Base-by-base conservation (phyloP, 805 yeast genomes). In the Lachancea lanzarotensis region DNA sequence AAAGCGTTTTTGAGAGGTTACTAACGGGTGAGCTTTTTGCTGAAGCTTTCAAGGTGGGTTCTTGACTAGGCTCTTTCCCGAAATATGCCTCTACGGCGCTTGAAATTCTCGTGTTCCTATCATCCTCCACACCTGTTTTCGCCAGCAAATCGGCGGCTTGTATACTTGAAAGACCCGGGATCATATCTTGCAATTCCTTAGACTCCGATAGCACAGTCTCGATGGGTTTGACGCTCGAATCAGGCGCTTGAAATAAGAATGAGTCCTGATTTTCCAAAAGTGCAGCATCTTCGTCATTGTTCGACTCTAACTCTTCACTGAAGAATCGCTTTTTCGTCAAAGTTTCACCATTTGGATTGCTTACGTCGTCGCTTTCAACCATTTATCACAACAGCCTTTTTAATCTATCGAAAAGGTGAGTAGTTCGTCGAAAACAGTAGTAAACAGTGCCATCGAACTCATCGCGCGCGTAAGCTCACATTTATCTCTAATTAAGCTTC, bases 31-130 rank as follows among this genome's bases (percentile, higher is more conserved):
- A 11, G 8, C 20, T 22, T 12, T 26, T 26, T 7, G 18, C 32
- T 26, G 34, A 9, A 10, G 43, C 18, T 32, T 29, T 22, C 20
- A 44, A 18, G 6, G 33, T 43, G 16, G n/a, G 25, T 22, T 22
- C 16, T 33, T 5, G 31, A 11, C 13, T n/a, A 7, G 32, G 25
- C 18, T 32, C 31, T 5, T 34, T 31, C 25, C 71, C 75, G 45
- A 71, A 65, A 47, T 66, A 71, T 1, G 64, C 67, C 45, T 69
- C 66, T 1, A 70, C 64, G 1, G 78, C 74, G n/a, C 54, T 53
- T 11, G 68, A 48, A 2, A 72, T 53, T 2, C 62, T 54, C n/a
- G 63, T 59, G 1, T 52, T 53, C 0, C 52, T 39, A 13, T 50
- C 42, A n/a, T 53, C 36, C 2, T 13, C 25, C 4, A 33, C 18